These are phyloP conservation scores for Cucurbita pepo DNA, from an alignment of 306 rosid genomes.

Conservation along the genomic window DNA sequence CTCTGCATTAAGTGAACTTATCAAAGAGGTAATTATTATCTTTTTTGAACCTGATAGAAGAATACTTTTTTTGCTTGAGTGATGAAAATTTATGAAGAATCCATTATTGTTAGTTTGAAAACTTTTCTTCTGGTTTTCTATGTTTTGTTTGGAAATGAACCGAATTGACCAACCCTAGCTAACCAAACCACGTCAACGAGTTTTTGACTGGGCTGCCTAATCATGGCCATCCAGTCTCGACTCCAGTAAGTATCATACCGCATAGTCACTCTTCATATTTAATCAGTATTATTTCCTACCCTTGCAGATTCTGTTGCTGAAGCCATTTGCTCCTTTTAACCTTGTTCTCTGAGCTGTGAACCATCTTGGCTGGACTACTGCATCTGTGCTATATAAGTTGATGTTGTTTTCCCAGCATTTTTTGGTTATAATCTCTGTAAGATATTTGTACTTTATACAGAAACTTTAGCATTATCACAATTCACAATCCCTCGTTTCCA, in stretches of 20 bases:
- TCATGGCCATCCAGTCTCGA: conserved; percentile 14
- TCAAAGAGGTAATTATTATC: conserved; percentile 62
- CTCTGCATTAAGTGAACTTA: conserved; percentile 48
- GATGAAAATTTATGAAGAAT: neutral
- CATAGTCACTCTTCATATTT: conserved; percentile 26
- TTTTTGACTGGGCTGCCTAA: conserved; percentile 19
- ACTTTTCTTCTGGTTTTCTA: neutral
- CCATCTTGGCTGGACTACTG: conserved; percentile 40
- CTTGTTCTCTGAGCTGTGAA: conserved; percentile 46
- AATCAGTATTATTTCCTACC: conserved; percentile 46
- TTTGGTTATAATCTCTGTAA: neutral
- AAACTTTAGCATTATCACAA: neutral
- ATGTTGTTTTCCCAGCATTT: conserved; percentile 8
- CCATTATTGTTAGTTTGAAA: neutral
- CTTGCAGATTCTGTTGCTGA: conserved; percentile 63
- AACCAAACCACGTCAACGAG: neutral
- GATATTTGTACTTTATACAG: neutral
- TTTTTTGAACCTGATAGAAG: neutral
- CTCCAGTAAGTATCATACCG: conserved; percentile 21
- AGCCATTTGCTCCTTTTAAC: conserved; percentile 38
- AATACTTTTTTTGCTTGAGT: neutral
- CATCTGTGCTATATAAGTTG: conserved; percentile 44
- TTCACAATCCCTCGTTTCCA: neutral
- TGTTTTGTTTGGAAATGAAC: neutral
- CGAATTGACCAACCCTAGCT: neutral